Conservation (phyloP, 306 rosid genomes). For the Dryas drummondii region DNA sequence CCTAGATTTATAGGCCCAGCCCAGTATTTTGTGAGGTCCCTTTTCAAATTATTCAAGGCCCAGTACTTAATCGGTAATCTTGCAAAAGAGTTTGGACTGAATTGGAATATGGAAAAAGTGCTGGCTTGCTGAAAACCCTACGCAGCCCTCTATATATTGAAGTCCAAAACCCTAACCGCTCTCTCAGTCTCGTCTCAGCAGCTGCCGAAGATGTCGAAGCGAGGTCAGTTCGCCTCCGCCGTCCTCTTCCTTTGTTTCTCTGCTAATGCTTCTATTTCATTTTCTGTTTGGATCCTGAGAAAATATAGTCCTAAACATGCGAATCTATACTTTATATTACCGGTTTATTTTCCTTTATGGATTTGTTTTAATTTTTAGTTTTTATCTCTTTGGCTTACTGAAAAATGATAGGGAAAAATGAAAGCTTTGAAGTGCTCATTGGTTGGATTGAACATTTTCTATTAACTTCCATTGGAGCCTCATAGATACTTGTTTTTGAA, state of each 20-base stretch:
- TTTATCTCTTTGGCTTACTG: neutral
- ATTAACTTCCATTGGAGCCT: neutral
- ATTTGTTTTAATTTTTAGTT: neutral
- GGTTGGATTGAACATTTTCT: neutral
- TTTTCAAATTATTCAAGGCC: neutral
- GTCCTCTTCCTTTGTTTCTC: neutral
- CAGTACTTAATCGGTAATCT: neutral
- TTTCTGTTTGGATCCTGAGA: neutral
- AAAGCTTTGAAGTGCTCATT: neutral
- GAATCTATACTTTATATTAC: neutral
- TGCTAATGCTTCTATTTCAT: neutral
- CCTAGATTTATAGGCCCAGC: neutral
- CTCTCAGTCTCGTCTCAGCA: constrained; percentile 14
- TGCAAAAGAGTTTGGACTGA: neutral
- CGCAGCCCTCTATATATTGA: constrained; percentile 18
- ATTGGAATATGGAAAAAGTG: neutral
- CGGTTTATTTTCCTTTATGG: too few relatives aligned
- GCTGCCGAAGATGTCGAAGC: constrained; percentile 52
- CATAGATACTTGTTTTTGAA: neutral
- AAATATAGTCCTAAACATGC: neutral
- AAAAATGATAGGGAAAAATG: neutral
- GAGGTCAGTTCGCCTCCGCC: constrained; percentile 33
- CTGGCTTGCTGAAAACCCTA: constrained; percentile 43
- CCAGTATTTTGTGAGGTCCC: neutral
- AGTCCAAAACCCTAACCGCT: constrained; percentile 20